Conservation (phyloP, 75 land plant species). For the Selaginella tamariscina region DNA sequence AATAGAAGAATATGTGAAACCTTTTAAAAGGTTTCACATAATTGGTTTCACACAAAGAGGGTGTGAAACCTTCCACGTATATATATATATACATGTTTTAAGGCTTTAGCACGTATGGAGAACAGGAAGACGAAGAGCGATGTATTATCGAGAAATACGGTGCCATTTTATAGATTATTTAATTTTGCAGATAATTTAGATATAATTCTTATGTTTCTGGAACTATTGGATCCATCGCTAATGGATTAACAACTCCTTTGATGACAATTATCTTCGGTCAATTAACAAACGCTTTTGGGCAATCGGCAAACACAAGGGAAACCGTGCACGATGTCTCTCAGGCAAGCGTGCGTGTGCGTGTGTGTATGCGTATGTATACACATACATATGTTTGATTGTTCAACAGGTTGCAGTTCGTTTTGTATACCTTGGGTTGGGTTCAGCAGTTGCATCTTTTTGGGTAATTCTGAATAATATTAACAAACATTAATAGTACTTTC, state of each 20-base stretch:
- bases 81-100: no score
- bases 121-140: no score
- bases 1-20: no score
- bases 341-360: neutral
- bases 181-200: neutral
- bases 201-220: neutral
- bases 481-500: no score
- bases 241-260: neutral
- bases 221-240: neutral
- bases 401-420: constrained; percentile 58
- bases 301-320: neutral
- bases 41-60: no score
- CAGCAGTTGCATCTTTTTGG: constrained; percentile 49
- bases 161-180: neutral
- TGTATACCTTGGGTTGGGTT: constrained; percentile 52
- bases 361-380: neutral
- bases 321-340: neutral
- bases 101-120: no score
- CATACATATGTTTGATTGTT: neutral
- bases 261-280: neutral
- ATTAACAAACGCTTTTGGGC: neutral
- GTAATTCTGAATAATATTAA: constrained; percentile 53
- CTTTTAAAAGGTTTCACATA: no score
- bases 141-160: no score
- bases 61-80: no score